phyloP scores from a whole-genome alignment of 2,329 filamentous ascomycete species.

The Boeremia exigua region DNA sequence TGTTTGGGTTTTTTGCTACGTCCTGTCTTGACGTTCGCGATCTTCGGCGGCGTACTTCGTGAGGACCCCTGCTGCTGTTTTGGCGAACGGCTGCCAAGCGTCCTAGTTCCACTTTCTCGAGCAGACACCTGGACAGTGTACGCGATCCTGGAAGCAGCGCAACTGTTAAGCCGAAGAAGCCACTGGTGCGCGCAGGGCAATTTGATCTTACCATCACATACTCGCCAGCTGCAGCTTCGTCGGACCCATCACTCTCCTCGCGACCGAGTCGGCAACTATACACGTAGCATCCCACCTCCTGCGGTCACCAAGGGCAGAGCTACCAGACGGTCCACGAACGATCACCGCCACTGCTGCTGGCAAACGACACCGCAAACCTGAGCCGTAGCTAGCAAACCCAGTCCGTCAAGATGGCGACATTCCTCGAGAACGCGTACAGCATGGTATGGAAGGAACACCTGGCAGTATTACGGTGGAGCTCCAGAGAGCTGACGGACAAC shows the following conservation, averaged over 20 bases:
- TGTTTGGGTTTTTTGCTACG: conserved; percentile 9
- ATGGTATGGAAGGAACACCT: conserved; percentile 59
- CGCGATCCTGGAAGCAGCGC: conserved; percentile 35
- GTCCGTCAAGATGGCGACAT: conserved; percentile 79
- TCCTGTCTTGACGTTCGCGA: conserved; percentile 22
- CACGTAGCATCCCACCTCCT: conserved; percentile 47
- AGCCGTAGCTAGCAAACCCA: conserved; percentile 10
- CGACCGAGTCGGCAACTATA: conserved; percentile 28
- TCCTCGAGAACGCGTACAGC: conserved; percentile 94
- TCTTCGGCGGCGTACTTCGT: conserved; percentile 24
- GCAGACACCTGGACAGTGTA: conserved; percentile 46
- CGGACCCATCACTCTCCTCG: conserved; percentile 7
- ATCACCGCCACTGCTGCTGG: conserved; percentile 33
- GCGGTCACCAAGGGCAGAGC: conserved; percentile 38
- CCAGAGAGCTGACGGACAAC: conserved; percentile 37
- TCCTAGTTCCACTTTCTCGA: conserved; percentile 42
- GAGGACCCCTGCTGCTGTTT: conserved; percentile 31
- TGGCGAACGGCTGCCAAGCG: conserved; percentile 24
- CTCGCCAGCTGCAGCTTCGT: conserved; percentile 21
- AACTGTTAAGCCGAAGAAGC: conserved; percentile 25
- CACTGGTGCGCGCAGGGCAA: conserved; percentile 27
- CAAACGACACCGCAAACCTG: conserved; percentile 8
- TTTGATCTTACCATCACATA: conserved; percentile 15
- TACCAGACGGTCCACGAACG: conserved; percentile 35
- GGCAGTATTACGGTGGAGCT: conserved; percentile 32